These are phyloP conservation scores for Quercus tomentella DNA, from an alignment of 331 rosid species.

Conservation along the genomic window DNA sequence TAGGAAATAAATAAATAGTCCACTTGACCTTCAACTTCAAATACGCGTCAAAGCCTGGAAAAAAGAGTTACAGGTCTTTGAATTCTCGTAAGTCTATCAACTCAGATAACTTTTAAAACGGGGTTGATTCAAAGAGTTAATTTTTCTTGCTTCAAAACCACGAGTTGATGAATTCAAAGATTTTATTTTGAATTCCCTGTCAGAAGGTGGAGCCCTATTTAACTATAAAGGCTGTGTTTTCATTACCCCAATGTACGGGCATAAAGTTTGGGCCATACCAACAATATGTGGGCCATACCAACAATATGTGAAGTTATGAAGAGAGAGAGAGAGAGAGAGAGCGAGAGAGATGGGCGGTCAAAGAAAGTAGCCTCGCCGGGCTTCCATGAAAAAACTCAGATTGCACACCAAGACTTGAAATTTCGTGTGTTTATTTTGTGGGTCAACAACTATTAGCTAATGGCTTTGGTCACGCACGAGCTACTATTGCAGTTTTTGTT, in stretches of 20 bases:
- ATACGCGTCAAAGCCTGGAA: constrained; percentile 41
- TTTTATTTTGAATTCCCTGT: constrained; percentile 4
- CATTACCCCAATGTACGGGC: neutral
- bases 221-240: neutral
- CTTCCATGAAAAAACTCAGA: constrained; percentile 36
- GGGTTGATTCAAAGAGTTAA: constrained; percentile 1
- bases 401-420: neutral
- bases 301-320: neutral
- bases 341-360: constrained; percentile 39
- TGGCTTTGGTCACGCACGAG: constrained; percentile 1
- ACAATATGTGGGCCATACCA: neutral
- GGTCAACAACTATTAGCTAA: constrained; percentile 12
- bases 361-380: constrained; percentile 47
- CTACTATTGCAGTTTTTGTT: neutral
- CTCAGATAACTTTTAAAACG: constrained; percentile 1
- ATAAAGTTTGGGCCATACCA: neutral
- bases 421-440: neutral
- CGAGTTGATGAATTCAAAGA: constrained; percentile 57
- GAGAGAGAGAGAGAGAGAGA: neutral
- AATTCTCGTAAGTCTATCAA: constrained; percentile 28
- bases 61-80: constrained; percentile 21
- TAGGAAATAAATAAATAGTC: neutral
- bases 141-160: constrained; percentile 41
- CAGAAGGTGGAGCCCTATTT: neutral
- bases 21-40: constrained; percentile 15